Percentiles rank a stretch among this genome's conserved stretches.
phyloP scores from a whole-genome alignment of 345 rosid species.

The Acer saccharum region DNA sequence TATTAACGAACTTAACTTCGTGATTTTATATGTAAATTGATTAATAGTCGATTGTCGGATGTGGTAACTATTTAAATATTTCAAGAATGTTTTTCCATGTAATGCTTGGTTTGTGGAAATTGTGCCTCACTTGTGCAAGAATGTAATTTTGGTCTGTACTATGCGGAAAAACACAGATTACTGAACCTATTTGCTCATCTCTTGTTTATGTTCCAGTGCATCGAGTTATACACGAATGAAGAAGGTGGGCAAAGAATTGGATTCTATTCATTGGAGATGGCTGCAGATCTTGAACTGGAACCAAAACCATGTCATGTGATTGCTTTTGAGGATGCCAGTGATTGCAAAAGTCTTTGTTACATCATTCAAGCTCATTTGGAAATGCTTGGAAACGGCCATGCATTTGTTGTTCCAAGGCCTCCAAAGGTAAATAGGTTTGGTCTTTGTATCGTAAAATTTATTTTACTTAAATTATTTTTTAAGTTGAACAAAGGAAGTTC shows the following conservation, averaged over 20 bases:
- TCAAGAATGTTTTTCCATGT: neutral
- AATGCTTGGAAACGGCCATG: conserved; percentile 72
- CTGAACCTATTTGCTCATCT: conserved; percentile 3
- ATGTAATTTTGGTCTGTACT: conserved; percentile 1
- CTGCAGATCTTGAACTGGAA: conserved; percentile 83
- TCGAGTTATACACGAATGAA: conserved; percentile 70
- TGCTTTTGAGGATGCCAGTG: conserved; percentile 76
- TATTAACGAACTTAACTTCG: neutral
- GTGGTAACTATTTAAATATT: neutral
- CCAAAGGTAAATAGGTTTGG: conserved; percentile 61
- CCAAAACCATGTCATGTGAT: conserved; percentile 85
- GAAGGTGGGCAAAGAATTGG: conserved; percentile 68
- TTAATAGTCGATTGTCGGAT: neutral
- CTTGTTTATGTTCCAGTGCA: conserved; percentile 59
- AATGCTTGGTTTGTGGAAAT: neutral
- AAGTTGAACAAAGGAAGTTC: conserved; percentile 5
- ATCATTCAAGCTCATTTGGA: conserved; percentile 87
- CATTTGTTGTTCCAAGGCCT: conserved; percentile 79
- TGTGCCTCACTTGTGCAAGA: neutral
- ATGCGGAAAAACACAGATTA: neutral
- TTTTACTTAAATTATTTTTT: neutral
- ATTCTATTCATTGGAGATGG: conserved; percentile 92
- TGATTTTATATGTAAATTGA: neutral
- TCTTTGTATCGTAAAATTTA: neutral
- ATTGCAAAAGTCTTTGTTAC: conserved; percentile 74